Evolutionary conservation across 2,329 filamentous ascomycete genomes (phyloP).

Genomic region (Mycogone perniciosa): DNA sequence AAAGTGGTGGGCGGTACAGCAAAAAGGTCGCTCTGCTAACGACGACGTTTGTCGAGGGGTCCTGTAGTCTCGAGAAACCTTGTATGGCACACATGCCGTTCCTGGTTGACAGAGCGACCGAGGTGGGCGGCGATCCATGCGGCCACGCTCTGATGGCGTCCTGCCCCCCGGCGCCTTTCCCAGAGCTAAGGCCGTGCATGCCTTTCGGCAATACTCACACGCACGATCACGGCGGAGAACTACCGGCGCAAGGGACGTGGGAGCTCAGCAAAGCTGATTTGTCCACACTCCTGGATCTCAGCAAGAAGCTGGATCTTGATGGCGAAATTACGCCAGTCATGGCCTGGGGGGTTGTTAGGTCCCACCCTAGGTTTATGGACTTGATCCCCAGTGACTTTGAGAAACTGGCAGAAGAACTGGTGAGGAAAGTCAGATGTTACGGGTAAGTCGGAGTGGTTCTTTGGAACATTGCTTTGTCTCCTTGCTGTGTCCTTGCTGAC

Average conservation of each 20-base stretch:
- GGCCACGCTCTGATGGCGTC: conserved; percentile 93
- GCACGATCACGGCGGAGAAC: conserved; percentile 22
- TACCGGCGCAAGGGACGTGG: conserved; percentile 64
- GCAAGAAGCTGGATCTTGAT: conserved; percentile 72
- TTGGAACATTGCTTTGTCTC: neutral
- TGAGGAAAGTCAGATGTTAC: conserved; percentile 82
- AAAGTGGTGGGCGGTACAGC: conserved; percentile 14
- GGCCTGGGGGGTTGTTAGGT: conserved; percentile 80
- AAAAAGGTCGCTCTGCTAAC: conserved; percentile 35
- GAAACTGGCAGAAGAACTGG: conserved; percentile 65
- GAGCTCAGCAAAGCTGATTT: conserved; percentile 72
- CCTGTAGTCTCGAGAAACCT: conserved; percentile 75
- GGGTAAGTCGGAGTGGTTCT: conserved; percentile 56
- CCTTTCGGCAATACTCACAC: conserved; percentile 46
- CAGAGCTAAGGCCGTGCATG: conserved; percentile 42
- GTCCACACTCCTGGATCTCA: conserved; percentile 75
- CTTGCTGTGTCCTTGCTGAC: conserved; percentile 5
- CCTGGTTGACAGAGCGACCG: conserved; percentile 55
- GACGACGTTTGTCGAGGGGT: conserved; percentile 31
- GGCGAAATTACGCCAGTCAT: conserved; percentile 93
- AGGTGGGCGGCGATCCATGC: conserved; percentile 62
- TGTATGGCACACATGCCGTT: conserved; percentile 89
- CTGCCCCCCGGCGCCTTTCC: conserved; percentile 65
- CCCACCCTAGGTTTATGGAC: conserved; percentile 61
- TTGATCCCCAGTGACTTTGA: conserved; percentile 64